Base-by-base conservation (phyloP, 768 basidiomycete genomes). In the Leccinellum rugosiceps region DNA sequence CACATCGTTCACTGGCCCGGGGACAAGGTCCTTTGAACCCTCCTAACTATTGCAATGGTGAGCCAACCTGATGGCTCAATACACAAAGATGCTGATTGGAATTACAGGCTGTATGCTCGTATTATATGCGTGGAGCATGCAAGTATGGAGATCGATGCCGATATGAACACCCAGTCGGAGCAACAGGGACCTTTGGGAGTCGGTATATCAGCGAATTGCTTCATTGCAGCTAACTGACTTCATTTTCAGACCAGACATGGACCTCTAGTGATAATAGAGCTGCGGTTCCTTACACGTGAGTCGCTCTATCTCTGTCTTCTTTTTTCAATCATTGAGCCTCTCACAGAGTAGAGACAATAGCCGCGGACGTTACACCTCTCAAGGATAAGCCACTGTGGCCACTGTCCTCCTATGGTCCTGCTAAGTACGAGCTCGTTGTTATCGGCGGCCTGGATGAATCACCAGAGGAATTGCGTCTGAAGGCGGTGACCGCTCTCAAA, bases 341-440 rank as follows among this genome's bases (percentile, higher is more conserved):
- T 38, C 26, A 17, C 63, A 94, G 92, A 26, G 67, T 75, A 19
- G 86, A 92, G 13, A 74, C 78, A 3, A 81, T 96, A 45, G 68
- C 67, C n/a, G 73, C 74, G 31, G 94, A 95, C 61, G 69, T 95
- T 8, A 82, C 80, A 1, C 74, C 73, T 3, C 66, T 69, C 21
- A 76, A 73, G 21, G 92, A 94, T 15, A 87, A 84, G 65, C 94
- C 93, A 0, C 45, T 79, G 13, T 97, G 90, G 87, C 87, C 88
- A 14, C 74, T 95, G 0, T 86, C 90, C 0, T 87, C 83, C 0
- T 95, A 90, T 68, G 92, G 80, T 0, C 83, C 90, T 21, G 82
- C 84, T 4, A 96, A 94, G 67, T 65, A 80, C 58, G 91, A 93
- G 61, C 84, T 84, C 0, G 82, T 76, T 21, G 62, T 95, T 6